A percentile compares a stretch with the other conserved stretches of the same genome.
These are phyloP conservation scores for Antrodiella citrinella DNA, from an alignment of 768 basidiomycete species.

Conservation along the genomic window DNA sequence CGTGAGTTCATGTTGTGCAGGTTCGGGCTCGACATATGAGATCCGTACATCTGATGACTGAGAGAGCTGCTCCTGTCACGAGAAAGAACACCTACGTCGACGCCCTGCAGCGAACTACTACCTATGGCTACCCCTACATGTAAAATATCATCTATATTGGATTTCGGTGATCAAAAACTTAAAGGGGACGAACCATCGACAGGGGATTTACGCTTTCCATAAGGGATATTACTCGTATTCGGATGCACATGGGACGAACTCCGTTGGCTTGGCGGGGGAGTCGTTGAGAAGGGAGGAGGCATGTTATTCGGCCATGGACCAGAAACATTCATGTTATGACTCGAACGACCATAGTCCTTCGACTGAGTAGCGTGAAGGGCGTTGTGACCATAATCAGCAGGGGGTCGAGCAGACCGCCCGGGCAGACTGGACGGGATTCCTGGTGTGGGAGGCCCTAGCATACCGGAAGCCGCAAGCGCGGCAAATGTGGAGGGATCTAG, in stretches of 20 bases:
- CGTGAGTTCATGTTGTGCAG: neutral
- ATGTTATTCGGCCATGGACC: constrained; percentile 13
- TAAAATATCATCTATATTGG: too few species aligned
- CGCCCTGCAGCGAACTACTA: constrained; percentile 2
- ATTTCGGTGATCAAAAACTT: too few species aligned
- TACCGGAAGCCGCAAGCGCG: constrained; percentile 52
- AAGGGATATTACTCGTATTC: constrained; percentile 12
- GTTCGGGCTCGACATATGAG: constrained; percentile 7
- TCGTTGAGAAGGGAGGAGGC: constrained; percentile 9
- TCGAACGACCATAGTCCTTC: constrained; percentile 14
- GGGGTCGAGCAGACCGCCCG: constrained; percentile 24
- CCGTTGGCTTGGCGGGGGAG: constrained; percentile 33
- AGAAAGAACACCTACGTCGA: constrained; percentile 7
- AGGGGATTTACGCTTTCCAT: constrained; percentile 21
- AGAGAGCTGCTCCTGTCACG: constrained; percentile 17
- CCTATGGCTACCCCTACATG: neutral
- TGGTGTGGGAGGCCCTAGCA: constrained; percentile 35
- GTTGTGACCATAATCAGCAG: constrained; percentile 16
- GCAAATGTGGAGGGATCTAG: constrained; percentile 55
- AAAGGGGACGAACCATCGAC: constrained; percentile 30
- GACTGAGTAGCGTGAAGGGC: constrained; percentile 9
- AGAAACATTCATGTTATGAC: constrained; percentile 8
- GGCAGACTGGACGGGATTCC: constrained; percentile 32
- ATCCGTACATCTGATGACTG: constrained; percentile 10
- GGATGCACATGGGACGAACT: constrained; percentile 51